phyloP scores from a whole-genome alignment of 2,329 filamentous ascomycete species.

The Aspergillus jensenii region DNA sequence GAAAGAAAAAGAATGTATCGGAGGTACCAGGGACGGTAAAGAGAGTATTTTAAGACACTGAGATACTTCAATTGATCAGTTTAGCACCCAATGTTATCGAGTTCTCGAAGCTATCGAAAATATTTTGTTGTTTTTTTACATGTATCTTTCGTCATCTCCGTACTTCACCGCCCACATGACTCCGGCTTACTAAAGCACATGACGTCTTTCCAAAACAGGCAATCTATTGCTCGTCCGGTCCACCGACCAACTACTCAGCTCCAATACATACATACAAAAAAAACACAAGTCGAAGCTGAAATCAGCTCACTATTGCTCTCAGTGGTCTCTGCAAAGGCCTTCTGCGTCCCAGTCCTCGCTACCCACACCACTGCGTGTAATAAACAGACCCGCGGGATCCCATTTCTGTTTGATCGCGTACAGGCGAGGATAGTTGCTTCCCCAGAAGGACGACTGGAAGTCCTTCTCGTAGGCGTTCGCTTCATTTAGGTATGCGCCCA shows the following conservation, averaged over 20 bases:
- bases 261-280: background rate
- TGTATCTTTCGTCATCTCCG: conserved; percentile 6
- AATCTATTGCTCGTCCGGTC: background rate
- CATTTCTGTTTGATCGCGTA: conserved; percentile 18
- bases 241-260: background rate
- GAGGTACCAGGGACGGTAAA: background rate
- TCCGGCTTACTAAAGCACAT: background rate
- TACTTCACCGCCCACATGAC: conserved; percentile 15
- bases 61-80: conserved; percentile 1
- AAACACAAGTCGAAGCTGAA: background rate
- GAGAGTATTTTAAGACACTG: background rate
- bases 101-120: conserved; percentile 3
- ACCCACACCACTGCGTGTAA: conserved; percentile 11
- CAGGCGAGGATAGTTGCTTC: conserved; percentile 20
- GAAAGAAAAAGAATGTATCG: background rate
- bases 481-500: conserved; percentile 34
- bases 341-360: conserved; percentile 15
- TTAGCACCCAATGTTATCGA: background rate
- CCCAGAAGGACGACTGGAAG: conserved; percentile 20
- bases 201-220: background rate
- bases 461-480: conserved; percentile 18
- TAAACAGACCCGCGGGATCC: conserved; percentile 11
- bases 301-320: background rate
- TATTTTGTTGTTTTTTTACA: conserved; percentile 9
- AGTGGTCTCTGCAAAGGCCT: conserved; percentile 6